A percentile compares a stretch with the other conserved stretches of the same genome.
phyloP scores from a whole-genome alignment of 179 eudicot species.

The Corrigiola litoralis region DNA sequence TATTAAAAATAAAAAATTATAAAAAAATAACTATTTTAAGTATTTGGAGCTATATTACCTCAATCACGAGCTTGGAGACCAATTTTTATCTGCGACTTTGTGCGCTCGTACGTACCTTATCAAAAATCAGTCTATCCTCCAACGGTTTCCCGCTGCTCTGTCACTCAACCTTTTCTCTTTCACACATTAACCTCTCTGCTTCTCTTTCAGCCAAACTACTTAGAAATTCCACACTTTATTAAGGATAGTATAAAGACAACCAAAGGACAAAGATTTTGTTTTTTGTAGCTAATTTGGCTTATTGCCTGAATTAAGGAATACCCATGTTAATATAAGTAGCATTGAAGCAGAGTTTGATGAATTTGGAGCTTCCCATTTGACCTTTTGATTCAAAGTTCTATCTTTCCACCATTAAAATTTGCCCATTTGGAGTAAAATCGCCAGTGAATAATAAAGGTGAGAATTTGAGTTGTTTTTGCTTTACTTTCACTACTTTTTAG shows the following conservation, averaged over 20 bases:
- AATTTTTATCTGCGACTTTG: no score
- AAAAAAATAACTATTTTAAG: no score
- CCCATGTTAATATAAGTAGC: neutral
- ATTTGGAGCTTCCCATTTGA: conserved; percentile 3
- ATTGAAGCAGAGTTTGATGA: neutral
- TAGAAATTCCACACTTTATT: neutral
- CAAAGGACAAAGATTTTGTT: neutral
- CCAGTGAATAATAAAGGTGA: neutral
- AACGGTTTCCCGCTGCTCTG: neutral
- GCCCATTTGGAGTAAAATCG: neutral
- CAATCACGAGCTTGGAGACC: no score
- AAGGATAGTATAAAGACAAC: neutral
- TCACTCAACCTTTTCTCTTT: neutral
- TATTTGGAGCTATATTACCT: no score
- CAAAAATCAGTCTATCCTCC: no score
- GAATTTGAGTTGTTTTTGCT: neutral
- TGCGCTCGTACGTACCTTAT: no score
- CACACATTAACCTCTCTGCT: neutral
- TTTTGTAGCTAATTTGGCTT: neutral
- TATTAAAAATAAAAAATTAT: no score
- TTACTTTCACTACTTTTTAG: neutral
- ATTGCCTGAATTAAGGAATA: neutral
- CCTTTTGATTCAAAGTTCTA: neutral
- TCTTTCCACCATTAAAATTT: neutral
- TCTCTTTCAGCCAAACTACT: neutral